A percentile compares a stretch with the other conserved stretches of the same genome.
Conservation (phyloP, 2,329 filamentous ascomycete genomes). For the Rutstroemia sp. region DNA sequence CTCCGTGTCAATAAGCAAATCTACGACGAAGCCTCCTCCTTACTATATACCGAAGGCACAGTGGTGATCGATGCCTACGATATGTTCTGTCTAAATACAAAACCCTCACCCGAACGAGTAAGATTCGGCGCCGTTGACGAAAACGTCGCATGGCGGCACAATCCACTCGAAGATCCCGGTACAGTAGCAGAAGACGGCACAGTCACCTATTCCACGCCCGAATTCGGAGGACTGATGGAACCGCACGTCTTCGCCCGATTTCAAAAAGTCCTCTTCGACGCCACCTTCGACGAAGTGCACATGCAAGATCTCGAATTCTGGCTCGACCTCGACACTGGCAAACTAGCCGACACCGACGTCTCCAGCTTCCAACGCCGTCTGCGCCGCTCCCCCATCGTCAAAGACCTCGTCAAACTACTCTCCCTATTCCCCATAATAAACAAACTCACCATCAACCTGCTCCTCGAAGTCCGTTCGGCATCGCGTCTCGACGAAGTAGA, state of each 20-base stretch:
- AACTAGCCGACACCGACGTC: neutral
- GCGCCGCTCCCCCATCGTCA: constrained; percentile 8
- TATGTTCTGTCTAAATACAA: too few relatives aligned
- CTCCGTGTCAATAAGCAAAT: constrained; percentile 12
- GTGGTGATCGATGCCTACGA: too few relatives aligned
- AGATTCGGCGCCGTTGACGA: too few relatives aligned
- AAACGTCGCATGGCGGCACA: too few relatives aligned
- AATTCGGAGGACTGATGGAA: too few relatives aligned
- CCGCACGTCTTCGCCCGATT: too few relatives aligned
- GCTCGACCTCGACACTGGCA: constrained; percentile 12
- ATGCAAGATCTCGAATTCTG: constrained; percentile 3
- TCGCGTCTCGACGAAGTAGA: constrained; percentile 7
- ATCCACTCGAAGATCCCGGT: too few relatives aligned
- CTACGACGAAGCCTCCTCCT: constrained; percentile 11
- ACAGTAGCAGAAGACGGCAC: too few relatives aligned
- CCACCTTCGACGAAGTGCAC: neutral
- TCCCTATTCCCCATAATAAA: constrained; percentile 7
- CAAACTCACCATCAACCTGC: constrained; percentile 10
- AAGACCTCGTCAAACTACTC: constrained; percentile 15
- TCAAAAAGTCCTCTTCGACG: too few relatives aligned
- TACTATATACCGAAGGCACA: constrained; percentile 13
- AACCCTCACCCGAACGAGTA: too few relatives aligned
- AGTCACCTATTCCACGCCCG: too few relatives aligned
- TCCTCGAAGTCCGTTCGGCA: constrained; percentile 13
- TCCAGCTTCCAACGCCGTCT: constrained; percentile 3